A percentile compares a stretch with the other conserved stretches of the same genome.
Conservation (phyloP, 768 basidiomycete species). For the Boletus subparvulus region DNA sequence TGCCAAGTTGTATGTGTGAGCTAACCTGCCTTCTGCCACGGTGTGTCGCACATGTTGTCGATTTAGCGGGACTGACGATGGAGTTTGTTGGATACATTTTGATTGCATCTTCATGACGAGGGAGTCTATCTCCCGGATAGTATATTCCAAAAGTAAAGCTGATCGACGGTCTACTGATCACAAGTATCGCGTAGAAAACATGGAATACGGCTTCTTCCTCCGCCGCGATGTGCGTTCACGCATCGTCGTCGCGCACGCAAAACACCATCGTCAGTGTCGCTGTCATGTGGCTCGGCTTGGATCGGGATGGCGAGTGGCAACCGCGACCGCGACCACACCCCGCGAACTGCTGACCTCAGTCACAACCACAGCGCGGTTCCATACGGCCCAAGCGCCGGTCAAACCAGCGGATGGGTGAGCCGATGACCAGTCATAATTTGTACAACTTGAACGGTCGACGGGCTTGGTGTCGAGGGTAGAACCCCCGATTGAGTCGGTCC, state of each 20-base stretch:
- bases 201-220: conserved; percentile 33
- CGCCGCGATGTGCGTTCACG: conserved; percentile 46
- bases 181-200: neutral
- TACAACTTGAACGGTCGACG: too few species aligned
- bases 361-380: conserved; percentile 65
- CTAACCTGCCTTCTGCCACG: conserved; percentile 24
- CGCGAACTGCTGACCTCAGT: conserved; percentile 60
- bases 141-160: too few species aligned
- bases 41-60: conserved; percentile 25
- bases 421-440: conserved; percentile 26
- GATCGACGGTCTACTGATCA: too few species aligned
- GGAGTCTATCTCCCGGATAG: too few species aligned
- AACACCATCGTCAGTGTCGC: conserved; percentile 37
- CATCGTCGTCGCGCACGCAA: conserved; percentile 44
- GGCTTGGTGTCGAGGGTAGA: too few species aligned
- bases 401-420: conserved; percentile 58
- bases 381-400: conserved; percentile 50
- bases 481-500: too few species aligned
- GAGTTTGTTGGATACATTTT: conserved; percentile 41
- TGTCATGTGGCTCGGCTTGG: neutral
- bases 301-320: too few species aligned
- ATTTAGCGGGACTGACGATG: neutral
- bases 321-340: conserved; percentile 24
- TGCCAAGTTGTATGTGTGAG: too few species aligned
- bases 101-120: conserved; percentile 40